Conservation (phyloP, 805 yeast species). For the Myxozyma vanderwaltii region DNA sequence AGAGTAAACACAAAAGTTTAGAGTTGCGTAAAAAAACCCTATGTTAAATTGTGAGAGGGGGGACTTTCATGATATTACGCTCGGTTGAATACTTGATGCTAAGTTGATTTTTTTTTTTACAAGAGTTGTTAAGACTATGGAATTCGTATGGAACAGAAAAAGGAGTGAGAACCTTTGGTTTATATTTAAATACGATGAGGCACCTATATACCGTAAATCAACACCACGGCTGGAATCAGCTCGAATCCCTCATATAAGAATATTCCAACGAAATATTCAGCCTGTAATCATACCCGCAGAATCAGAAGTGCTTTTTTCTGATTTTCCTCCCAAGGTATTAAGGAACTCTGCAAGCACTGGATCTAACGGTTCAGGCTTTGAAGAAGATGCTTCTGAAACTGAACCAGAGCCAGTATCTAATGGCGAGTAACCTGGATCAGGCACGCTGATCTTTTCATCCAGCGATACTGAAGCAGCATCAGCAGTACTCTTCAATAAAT, state of each 20-base stretch:
- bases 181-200: too few species aligned
- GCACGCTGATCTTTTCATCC: slow-evolving; percentile 15
- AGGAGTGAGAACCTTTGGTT: too few species aligned
- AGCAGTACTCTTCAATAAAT: not conserved
- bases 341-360: slow-evolving; percentile 31
- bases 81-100: too few species aligned
- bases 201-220: too few species aligned
- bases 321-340: not conserved
- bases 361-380: slow-evolving; percentile 16
- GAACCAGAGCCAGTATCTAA: not conserved
- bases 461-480: not conserved
- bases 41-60: not conserved
- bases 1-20: not conserved
- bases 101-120: too few species aligned
- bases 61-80: too few species aligned
- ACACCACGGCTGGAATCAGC: too few species aligned
- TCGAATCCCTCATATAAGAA: too few species aligned
- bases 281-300: not conserved
- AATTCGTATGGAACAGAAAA: too few species aligned
- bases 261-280: too few species aligned
- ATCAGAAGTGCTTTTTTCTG: not conserved
- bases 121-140: too few species aligned
- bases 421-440: slow-evolving; percentile 23
- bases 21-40: not conserved
- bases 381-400: not conserved